These are phyloP conservation scores for Cordyceps pruinosa DNA, from an alignment of 2,329 filamentous ascomycete genomes.

Conservation along the genomic window DNA sequence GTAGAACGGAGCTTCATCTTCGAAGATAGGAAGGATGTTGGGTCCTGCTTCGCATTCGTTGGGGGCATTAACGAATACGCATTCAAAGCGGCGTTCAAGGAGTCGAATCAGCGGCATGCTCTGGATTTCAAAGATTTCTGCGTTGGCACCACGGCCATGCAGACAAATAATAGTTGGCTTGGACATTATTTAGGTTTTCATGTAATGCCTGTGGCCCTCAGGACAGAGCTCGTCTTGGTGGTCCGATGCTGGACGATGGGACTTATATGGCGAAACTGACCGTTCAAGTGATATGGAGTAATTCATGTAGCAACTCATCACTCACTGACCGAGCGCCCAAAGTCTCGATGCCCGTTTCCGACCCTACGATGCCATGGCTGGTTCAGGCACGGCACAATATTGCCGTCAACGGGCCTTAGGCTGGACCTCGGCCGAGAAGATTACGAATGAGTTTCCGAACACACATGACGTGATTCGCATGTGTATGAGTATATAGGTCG, in stretches of 20 bases:
- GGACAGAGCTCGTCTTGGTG: no score
- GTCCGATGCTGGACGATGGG: no score
- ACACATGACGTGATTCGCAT: not conserved
- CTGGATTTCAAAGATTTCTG: slow-evolving; percentile 6
- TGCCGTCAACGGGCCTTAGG: not conserved
- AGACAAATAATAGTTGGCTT: slow-evolving; percentile 2
- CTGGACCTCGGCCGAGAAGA: not conserved
- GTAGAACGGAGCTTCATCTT: slow-evolving; percentile 7
- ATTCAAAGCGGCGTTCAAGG: not conserved
- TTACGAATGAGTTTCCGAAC: not conserved
- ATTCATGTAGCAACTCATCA: not conserved
- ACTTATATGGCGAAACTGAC: no score
- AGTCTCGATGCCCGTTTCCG: not conserved
- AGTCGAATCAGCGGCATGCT: not conserved
- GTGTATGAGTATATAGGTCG: not conserved
- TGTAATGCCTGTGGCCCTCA: no score
- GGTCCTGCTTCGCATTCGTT: slow-evolving; percentile 1
- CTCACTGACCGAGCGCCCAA: no score
- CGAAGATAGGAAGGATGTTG: not conserved
- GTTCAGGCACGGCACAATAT: not conserved
- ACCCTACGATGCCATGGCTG: not conserved
- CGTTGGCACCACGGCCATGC: slow-evolving; percentile 1
- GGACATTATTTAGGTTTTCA: not conserved
- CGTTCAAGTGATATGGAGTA: no score
- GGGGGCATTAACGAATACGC: not conserved